Evolutionary conservation across 2,329 filamentous ascomycete species (phyloP), one percentile per base, ranked within the genome.

Genomic region (Cladosporium sp.): DNA sequence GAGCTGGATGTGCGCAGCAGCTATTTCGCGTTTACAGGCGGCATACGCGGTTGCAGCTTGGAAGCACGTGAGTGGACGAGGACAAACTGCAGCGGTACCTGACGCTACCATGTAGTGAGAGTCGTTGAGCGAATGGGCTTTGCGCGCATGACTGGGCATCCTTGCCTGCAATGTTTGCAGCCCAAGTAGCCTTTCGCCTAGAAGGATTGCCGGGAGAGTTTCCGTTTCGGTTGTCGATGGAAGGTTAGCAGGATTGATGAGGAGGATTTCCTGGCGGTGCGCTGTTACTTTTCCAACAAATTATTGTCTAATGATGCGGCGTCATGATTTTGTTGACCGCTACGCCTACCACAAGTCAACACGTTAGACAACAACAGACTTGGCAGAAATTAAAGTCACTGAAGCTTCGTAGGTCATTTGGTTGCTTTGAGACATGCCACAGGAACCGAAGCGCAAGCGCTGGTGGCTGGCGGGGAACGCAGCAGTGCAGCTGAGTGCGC

Each of bases 171-270:
- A 14, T 9, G 28, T 37, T 42, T 45, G 51, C 51, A 43, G 54
- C 54, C 54, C 54, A 56, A 56, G 52, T 45, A 19, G 30, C 22
- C 40, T 42, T 55, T 30, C 38, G 50, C 36, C 50, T 20, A 45
- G 34, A 30, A 56, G 54, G 54, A 56, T 56, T 56, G 54, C 54
- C 42, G 54, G 54, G 54, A 56, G 25, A 20, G 37, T 28, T 56
- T 34, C 54, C 54, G 54, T 34, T 34, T 34, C 30, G 30, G 8
- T 34, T 12, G 30, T 12, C 8, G 8, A 34, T 25, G 25, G 25
- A 25, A 25, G 25, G 12, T 22, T 19, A 11, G 42, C 42, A 25
- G 6, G 25, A 20, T 20, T 20, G 42, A 20, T 45, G 42, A 20
- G 17, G 19, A 20, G 42, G 19, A 22, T 25, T 15, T 45, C 19